These are phyloP conservation scores for Calonectria hawksworthii DNA, from an alignment of 2,329 filamentous ascomycete species.

Conservation along the genomic window DNA sequence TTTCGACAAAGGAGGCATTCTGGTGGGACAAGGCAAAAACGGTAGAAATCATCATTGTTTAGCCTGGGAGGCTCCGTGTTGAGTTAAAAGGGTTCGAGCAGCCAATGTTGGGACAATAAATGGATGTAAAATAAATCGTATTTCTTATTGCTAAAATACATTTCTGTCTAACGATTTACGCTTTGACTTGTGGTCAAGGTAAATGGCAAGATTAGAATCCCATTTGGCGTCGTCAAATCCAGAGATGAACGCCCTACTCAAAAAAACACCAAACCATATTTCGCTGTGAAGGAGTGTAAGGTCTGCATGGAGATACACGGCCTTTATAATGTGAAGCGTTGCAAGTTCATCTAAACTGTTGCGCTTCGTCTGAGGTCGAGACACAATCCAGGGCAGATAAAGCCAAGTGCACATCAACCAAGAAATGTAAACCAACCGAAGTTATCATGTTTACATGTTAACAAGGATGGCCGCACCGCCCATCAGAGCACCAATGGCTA, in stretches of 20 bases:
- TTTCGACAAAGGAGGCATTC: background rate
- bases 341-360: background rate
- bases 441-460: background rate
- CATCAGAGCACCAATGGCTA: background rate
- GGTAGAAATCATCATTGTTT: conserved; percentile 3
- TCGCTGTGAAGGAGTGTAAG: background rate
- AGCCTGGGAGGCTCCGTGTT: background rate
- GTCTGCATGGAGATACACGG: background rate
- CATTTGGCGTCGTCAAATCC: background rate
- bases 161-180: background rate
- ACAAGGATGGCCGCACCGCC: background rate
- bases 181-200: too few relatives aligned
- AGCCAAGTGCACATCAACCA: background rate
- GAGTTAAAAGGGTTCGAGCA: background rate
- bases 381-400: background rate
- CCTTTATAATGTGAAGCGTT: background rate
- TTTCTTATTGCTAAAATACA: background rate
- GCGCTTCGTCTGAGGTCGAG: background rate
- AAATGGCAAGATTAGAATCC: background rate
- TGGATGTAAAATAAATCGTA: background rate
- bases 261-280: background rate
- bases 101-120: background rate
- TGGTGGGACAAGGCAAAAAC: conserved; percentile 2
- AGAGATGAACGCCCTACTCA: background rate
- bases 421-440: background rate